Percentiles rank a stretch among this genome's conserved stretches.
These are phyloP conservation scores for Fistulinella prunicolor DNA, from an alignment of 768 basidiomycete species.

Conservation along the genomic window DNA sequence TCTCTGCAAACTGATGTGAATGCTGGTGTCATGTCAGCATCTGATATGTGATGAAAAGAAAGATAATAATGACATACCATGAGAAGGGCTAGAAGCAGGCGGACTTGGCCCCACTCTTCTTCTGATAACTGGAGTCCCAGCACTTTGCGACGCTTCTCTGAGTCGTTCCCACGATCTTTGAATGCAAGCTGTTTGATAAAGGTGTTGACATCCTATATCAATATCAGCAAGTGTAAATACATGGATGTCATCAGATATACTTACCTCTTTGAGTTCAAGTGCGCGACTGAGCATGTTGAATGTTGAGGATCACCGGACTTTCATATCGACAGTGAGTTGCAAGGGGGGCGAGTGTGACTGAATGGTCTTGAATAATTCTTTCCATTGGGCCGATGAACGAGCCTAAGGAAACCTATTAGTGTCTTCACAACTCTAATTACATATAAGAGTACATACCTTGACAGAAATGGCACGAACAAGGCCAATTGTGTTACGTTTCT, in stretches of 20 bases:
- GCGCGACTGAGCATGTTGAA: slow-evolving; percentile 2
- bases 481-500: too few species aligned
- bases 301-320: slow-evolving; percentile 7
- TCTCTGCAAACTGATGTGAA: background rate
- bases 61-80: background rate
- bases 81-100: background rate
- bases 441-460: slow-evolving; percentile 2
- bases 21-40: background rate
- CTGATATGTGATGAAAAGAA: background rate
- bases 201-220: slow-evolving; percentile 1
- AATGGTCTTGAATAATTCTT: slow-evolving; percentile 6
- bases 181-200: slow-evolving; percentile 1
- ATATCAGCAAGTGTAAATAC: background rate
- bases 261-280: slow-evolving; percentile 5
- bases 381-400: background rate
- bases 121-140: background rate
- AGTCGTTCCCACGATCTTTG: background rate
- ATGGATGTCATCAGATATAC: background rate
- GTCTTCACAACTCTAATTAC: background rate
- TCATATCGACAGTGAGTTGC: slow-evolving; percentile 5
- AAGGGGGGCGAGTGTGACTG: background rate
- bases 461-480: slow-evolving; percentile 4
- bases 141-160: background rate
- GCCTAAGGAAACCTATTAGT: background rate
- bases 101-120: slow-evolving; percentile 3